Conservation (phyloP, 2,329 filamentous ascomycete genomes). For the Rhexocercosporidium sp. region DNA sequence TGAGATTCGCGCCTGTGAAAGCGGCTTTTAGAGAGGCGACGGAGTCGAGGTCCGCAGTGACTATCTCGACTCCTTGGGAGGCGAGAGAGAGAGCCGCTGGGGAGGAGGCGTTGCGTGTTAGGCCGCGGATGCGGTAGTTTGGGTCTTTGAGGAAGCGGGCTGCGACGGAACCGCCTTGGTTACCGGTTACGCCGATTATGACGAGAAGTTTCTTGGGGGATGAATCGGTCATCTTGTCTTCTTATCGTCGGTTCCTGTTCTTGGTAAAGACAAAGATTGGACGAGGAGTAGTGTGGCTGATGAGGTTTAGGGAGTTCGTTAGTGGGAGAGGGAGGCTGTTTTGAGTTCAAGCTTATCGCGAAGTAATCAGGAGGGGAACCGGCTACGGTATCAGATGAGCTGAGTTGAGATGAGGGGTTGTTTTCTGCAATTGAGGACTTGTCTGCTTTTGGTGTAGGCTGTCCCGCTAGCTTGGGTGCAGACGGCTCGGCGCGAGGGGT, state of each 20-base stretch:
- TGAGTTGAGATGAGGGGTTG: neutral
- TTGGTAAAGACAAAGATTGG: neutral
- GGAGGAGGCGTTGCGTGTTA: slow-evolving; percentile 51
- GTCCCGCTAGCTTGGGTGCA: neutral
- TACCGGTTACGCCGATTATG: slow-evolving; percentile 52
- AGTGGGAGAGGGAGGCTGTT: neutral
- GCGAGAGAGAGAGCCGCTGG: slow-evolving; percentile 45
- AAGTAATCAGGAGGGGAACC: neutral
- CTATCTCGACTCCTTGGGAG: slow-evolving; percentile 48
- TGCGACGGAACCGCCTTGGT: slow-evolving; percentile 56
- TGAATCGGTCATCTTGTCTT: neutral
- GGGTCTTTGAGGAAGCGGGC: slow-evolving; percentile 48
- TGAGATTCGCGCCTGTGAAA: slow-evolving; percentile 53
- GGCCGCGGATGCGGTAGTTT: slow-evolving; percentile 49
- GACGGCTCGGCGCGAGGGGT: neutral
- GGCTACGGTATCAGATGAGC: neutral
- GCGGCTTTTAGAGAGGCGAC: slow-evolving; percentile 44
- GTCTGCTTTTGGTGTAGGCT: neutral
- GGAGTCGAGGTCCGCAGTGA: slow-evolving; percentile 51
- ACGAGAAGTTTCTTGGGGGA: slow-evolving; percentile 43
- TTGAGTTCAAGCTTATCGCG: neutral
- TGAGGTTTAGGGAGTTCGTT: neutral
- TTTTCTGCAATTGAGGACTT: neutral
- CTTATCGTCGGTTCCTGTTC: neutral
- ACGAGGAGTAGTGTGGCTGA: neutral